Conservation (phyloP, 2,329 filamentous ascomycete genomes). For the Exophiala bonariae region DNA sequence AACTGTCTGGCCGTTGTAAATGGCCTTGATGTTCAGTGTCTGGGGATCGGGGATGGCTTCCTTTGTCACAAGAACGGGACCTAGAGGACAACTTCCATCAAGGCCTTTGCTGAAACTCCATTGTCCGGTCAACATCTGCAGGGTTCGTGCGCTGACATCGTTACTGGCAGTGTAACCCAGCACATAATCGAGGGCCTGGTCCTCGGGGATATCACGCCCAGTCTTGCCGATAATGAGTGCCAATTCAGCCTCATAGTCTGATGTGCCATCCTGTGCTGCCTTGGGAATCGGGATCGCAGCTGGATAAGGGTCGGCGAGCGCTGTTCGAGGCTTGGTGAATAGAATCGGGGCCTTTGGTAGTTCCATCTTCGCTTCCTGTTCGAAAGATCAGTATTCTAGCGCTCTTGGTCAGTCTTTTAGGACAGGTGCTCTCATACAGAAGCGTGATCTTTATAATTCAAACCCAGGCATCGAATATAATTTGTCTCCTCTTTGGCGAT, state of each 20-base stretch:
- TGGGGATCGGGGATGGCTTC: constrained; percentile 41
- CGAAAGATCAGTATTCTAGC: not conserved
- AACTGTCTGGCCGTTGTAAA: constrained; percentile 25
- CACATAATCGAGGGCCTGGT: constrained; percentile 40
- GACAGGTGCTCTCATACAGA: constrained; percentile 8
- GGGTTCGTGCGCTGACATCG: constrained; percentile 40
- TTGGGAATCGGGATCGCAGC: constrained; percentile 34
- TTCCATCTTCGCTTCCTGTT: constrained; percentile 37
- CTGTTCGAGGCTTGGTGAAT: constrained; percentile 41
- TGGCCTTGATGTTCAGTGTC: constrained; percentile 37
- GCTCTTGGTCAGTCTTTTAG: too few relatives aligned
- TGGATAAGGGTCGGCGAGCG: constrained; percentile 34
- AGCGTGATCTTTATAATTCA: constrained; percentile 47
- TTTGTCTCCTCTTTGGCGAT: constrained; percentile 26
- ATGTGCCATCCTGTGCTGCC: constrained; percentile 38
- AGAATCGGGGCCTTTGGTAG: constrained; percentile 39
- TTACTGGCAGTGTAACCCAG: constrained; percentile 43
- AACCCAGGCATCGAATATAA: constrained; percentile 46
- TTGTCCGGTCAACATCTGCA: constrained; percentile 40
- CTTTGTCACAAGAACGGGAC: constrained; percentile 28
- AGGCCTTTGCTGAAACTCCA: constrained; percentile 43
- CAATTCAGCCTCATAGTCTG: constrained; percentile 46
- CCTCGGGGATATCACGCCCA: constrained; percentile 38
- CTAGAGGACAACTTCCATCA: constrained; percentile 43
- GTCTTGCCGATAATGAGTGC: constrained; percentile 38